Base-by-base conservation (phyloP, 1,284 basidiomycete genomes). In the Exobasidium cylindrosporum region DNA sequence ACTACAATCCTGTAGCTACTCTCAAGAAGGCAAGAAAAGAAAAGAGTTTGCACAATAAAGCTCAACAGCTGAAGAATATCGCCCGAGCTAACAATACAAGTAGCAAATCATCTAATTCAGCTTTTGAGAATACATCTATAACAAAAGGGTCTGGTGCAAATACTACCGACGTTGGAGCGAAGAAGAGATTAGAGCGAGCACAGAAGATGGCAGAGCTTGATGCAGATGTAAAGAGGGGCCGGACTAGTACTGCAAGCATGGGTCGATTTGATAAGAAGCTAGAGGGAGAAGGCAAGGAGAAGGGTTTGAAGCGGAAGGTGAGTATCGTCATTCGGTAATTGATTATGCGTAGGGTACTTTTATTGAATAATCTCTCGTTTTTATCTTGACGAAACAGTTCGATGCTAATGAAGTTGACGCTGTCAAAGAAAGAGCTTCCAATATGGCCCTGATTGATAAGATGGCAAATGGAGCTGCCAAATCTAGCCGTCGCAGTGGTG, bases 191-290 rank as follows among this genome's bases (percentile, higher is more conserved):
- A 1, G 65, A 80, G 26, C 84, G 84, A 40, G 83, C 84, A 35
- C 81, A 83, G 57, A 85, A 90, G 26, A 92, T 92, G 80, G 76
- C 80, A 17, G 87, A 91, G 21, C 86, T 97, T 21, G 89, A 93
- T 44, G 84, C 85, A 58, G 88, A 88, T 4, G 83, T 97, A 35
- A 86, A 89, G 4, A 86, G 88, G 1, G 88, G 89, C n/a, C 87
- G 90, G 60, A 83, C 85, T 43, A 91, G 91, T 63, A 97, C 95
- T 0, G 95, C 92, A 0, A 92, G 89, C 70, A 88, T 97, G 88
- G 95, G 95, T 70, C 82, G 82, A 62, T 83, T 96, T 75, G 94
- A 97, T 81, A 88, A 87, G 71, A 87, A 85, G 74, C 85, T 97
- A 28, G 88, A 93, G 55, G 93, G 93, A 23, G 95, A 98, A 81